A percentile compares a stretch with the other conserved stretches of the same genome.
Evolutionary conservation across 2,329 filamentous ascomycete species (phyloP).

Genomic region (Graphilbum sp.): DNA sequence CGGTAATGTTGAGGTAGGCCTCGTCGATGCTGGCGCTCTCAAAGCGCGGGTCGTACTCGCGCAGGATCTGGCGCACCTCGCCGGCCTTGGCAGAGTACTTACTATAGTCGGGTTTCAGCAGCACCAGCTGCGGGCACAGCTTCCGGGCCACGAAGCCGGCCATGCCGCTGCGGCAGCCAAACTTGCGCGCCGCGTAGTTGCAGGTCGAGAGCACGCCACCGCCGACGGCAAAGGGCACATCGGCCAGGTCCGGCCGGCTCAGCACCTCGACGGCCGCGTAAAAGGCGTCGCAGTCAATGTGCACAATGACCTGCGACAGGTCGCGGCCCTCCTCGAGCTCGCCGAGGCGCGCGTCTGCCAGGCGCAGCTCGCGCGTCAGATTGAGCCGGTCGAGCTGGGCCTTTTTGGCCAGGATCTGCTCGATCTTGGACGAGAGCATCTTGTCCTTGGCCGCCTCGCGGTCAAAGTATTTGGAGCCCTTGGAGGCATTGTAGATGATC

Average conservation of each 20-base stretch:
- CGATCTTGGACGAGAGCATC: conserved; percentile 71
- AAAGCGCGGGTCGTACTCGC: conserved; percentile 77
- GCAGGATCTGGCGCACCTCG: conserved; percentile 69
- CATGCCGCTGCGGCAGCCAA: conserved; percentile 88
- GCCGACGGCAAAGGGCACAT: conserved; percentile 84
- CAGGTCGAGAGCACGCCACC: conserved; percentile 47
- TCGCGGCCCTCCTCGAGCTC: conserved; percentile 68
- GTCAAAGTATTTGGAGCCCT: conserved; percentile 90
- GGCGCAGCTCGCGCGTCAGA: conserved; percentile 53
- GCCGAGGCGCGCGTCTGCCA: conserved; percentile 65
- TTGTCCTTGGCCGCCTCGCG: conserved; percentile 76
- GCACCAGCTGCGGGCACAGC: conserved; percentile 71
- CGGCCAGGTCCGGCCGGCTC: conserved; percentile 66
- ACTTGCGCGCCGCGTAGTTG: conserved; percentile 83
- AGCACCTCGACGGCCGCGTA: conserved; percentile 87
- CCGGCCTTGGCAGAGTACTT: conserved; percentile 86
- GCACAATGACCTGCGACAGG: conserved; percentile 69
- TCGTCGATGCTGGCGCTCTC: conserved; percentile 93
- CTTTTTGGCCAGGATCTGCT: conserved; percentile 61
- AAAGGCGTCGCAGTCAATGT: conserved; percentile 95
- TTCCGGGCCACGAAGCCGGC: conserved; percentile 91
- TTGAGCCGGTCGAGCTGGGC: conserved; percentile 59
- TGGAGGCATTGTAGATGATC: conserved; percentile 92
- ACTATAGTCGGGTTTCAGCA: conserved; percentile 70
- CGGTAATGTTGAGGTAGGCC: conserved; percentile 87